Percentiles rank a stretch among this genome's conserved stretches.
phyloP scores from a whole-genome alignment of 2,329 filamentous ascomycete genomes.

The Ilyonectria robusta region DNA sequence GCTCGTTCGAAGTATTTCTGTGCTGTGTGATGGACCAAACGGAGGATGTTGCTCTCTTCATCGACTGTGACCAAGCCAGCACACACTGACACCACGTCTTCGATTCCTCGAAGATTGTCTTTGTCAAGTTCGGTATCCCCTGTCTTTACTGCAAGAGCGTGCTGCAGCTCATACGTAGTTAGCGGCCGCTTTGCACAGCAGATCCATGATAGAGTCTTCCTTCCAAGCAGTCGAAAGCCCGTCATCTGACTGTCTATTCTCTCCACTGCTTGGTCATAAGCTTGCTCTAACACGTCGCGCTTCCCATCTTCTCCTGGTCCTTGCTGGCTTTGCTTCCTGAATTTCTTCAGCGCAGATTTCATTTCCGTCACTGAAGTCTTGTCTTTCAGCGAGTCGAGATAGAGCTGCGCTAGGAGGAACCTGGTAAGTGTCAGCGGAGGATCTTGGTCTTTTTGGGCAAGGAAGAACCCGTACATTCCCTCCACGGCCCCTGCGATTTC shows the following conservation, averaged over 20 bases:
- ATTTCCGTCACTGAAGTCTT: neutral
- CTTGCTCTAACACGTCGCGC: constrained; percentile 51
- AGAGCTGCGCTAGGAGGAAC: constrained; percentile 5
- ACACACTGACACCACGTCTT: constrained; percentile 54
- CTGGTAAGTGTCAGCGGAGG: neutral
- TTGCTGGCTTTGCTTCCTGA: no score
- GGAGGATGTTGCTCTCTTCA: constrained; percentile 53
- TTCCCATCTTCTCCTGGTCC: neutral
- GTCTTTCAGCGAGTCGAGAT: neutral
- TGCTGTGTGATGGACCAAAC: constrained; percentile 61
- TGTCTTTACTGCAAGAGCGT: constrained; percentile 56
- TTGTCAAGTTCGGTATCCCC: constrained; percentile 48
- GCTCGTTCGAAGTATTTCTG: constrained; percentile 60
- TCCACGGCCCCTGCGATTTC: no score
- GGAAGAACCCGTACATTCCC: no score
- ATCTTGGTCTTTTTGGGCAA: no score
- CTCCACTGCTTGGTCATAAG: constrained; percentile 39
- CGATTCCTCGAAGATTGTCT: constrained; percentile 51
- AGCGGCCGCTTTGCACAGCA: constrained; percentile 52
- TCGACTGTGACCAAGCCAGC: constrained; percentile 59
- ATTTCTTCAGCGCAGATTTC: neutral
- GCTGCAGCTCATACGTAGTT: constrained; percentile 52
- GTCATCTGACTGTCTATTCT: no score
- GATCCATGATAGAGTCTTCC: constrained; percentile 56
- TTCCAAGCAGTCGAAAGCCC: constrained; percentile 47